Percentiles rank a stretch among this genome's conserved stretches.
These are phyloP conservation scores for Ogataea haglerorum DNA, from an alignment of 805 yeast genomes.

Conservation along the genomic window DNA sequence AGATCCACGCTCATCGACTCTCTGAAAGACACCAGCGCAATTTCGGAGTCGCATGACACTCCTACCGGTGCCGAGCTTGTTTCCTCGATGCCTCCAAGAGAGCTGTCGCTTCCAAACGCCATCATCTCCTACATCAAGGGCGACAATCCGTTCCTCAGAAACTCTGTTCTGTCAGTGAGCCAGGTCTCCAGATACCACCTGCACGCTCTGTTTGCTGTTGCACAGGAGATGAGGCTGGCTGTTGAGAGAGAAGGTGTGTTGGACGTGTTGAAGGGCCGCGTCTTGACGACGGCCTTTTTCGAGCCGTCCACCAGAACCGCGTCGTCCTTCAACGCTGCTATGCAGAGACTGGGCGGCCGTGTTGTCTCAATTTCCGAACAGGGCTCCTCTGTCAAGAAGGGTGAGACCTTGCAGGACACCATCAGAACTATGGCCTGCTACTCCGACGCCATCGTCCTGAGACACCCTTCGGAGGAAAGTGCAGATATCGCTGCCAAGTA, in stretches of 20 bases:
- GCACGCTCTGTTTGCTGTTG: conserved; percentile 91
- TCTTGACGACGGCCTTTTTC: conserved; percentile 91
- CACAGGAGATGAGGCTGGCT: conserved; percentile 95
- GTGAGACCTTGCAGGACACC: conserved; percentile 97
- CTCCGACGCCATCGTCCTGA: conserved; percentile 93
- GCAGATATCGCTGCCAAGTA: conserved; percentile 94
- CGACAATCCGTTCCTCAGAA: conserved; percentile 87
- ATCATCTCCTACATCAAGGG: conserved; percentile 71
- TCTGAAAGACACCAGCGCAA: conserved; percentile 33
- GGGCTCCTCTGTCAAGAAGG: conserved; percentile 94
- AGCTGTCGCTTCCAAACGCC: conserved; percentile 74
- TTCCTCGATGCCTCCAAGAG: conserved; percentile 68
- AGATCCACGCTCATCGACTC: conserved; percentile 32
- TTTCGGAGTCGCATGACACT: conserved; percentile 41
- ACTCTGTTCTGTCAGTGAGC: conserved; percentile 82
- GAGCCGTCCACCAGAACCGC: conserved; percentile 98
- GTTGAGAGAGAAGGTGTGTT: conserved; percentile 96
- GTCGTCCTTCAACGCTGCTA: conserved; percentile 96
- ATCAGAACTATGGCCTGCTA: conserved; percentile 92
- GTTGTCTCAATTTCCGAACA: conserved; percentile 82
- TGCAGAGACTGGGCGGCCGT: conserved; percentile 99
- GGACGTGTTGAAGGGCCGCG: conserved; percentile 85
- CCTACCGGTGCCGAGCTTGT: conserved; percentile 66
- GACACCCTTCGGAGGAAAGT: conserved; percentile 92
- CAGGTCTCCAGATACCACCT: conserved; percentile 85